phyloP scores from a whole-genome alignment of 2,329 filamentous ascomycete species.

The Lachnellula willkommii region DNA sequence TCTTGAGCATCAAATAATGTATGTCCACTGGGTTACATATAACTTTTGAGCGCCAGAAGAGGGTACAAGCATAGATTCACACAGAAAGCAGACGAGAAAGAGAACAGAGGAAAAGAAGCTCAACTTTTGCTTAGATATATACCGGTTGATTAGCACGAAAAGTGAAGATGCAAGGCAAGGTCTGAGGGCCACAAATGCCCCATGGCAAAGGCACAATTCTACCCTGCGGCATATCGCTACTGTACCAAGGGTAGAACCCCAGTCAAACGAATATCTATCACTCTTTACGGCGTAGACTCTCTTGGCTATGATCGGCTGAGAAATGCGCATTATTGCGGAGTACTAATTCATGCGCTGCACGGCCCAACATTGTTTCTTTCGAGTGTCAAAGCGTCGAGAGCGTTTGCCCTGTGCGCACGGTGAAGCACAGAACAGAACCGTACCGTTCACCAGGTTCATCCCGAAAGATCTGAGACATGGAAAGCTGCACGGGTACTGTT shows the following conservation, averaged over 20 bases:
- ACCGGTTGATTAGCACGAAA: neutral
- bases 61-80: neutral
- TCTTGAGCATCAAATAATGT: neutral
- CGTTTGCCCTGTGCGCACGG: neutral
- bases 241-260: neutral
- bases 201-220: neutral
- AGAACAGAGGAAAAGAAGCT: neutral
- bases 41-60: neutral
- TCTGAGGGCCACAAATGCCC: neutral
- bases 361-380: neutral
- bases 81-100: neutral
- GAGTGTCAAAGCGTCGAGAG: neutral
- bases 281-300: neutral
- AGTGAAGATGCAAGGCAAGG: neutral
- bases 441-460: neutral
- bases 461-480: neutral
- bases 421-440: neutral
- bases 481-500: neutral
- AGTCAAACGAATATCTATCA: neutral
- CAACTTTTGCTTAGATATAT: neutral
- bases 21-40: neutral
- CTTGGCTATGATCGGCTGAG: neutral
- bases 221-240: neutral
- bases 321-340: neutral
- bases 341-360: neutral